These are phyloP conservation scores for Kodamaea sagamina DNA, from an alignment of 805 yeast genomes.

Conservation along the genomic window DNA sequence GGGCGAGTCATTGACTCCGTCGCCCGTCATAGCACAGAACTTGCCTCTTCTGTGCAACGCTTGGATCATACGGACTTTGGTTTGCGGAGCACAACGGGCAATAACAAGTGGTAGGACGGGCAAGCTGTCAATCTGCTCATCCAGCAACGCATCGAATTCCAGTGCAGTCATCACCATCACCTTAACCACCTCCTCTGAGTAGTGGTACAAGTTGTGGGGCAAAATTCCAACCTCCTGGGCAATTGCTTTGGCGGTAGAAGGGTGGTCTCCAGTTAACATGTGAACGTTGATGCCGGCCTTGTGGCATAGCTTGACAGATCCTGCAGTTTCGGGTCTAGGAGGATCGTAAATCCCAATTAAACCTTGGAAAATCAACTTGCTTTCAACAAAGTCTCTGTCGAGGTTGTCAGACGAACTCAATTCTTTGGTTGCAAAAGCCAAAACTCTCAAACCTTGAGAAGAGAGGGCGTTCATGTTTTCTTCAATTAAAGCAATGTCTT, in stretches of 20 bases:
- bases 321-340: slow-evolving; percentile 69
- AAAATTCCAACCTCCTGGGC: slow-evolving; percentile 80
- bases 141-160: slow-evolving; percentile 35
- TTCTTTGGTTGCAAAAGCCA: slow-evolving; percentile 58
- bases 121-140: slow-evolving; percentile 35
- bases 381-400: slow-evolving; percentile 48
- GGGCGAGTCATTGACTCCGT: slow-evolving; percentile 83
- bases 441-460: slow-evolving; percentile 58
- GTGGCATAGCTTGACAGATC: slow-evolving; percentile 66
- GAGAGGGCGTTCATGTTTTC: slow-evolving; percentile 60
- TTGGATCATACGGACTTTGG: slow-evolving; percentile 44
- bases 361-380: slow-evolving; percentile 58
- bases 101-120: slow-evolving; percentile 43
- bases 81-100: slow-evolving; percentile 45
- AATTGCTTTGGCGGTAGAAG: slow-evolving; percentile 75
- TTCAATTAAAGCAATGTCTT: slow-evolving; percentile 46
- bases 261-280: slow-evolving; percentile 83
- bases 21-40: slow-evolving; percentile 49
- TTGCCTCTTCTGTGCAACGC: slow-evolving; percentile 41
- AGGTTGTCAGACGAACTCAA: slow-evolving; percentile 21
- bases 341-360: slow-evolving; percentile 80
- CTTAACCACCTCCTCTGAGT: slow-evolving; percentile 55
- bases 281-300: slow-evolving; percentile 76
- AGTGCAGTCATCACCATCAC: slow-evolving; percentile 44
- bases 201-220: slow-evolving; percentile 55